Evolutionary conservation across 116 monocot species (phyloP).

Genomic region (Cymodocea nodosa): DNA sequence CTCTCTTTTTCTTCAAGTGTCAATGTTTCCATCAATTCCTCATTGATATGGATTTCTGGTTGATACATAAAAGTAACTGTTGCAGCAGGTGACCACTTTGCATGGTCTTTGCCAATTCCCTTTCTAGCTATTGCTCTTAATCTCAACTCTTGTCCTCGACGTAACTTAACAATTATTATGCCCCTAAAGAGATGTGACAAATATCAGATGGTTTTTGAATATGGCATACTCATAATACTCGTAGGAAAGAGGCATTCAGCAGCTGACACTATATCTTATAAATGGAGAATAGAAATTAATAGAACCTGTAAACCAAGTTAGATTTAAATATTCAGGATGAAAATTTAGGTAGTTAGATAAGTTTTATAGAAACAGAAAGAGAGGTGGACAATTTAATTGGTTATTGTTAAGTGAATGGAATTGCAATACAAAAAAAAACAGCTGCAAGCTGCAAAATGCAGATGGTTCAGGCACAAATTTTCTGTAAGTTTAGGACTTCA

Average conservation of each 20-base stretch:
- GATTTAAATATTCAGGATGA: too few relatives aligned
- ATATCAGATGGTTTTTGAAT: background rate
- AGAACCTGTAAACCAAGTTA: too few relatives aligned
- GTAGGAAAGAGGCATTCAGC: background rate
- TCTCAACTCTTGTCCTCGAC: conserved; percentile 83
- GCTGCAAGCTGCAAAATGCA: background rate
- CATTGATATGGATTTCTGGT: conserved; percentile 88
- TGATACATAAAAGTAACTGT: conserved; percentile 97
- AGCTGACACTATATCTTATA: too few relatives aligned
- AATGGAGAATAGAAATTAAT: background rate
- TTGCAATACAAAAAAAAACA: background rate
- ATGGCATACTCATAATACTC: background rate
- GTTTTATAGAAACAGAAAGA: too few relatives aligned
- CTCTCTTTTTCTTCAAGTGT: conserved; percentile 54
- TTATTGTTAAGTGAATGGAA: too few relatives aligned
- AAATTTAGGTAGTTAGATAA: too few relatives aligned
- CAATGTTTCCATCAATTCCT: conserved; percentile 85
- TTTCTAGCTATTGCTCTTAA: conserved; percentile 95
- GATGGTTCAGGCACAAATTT: background rate
- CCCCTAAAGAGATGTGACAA: conserved; percentile 31
- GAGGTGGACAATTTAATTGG: too few relatives aligned
- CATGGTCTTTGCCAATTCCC: conserved; percentile 97
- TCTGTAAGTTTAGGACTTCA: too few relatives aligned
- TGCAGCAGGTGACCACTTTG: conserved; percentile 96
- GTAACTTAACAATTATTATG: conserved; percentile 86